phyloP scores from a whole-genome alignment of 192 early-diverging fungal genomes.

The Backusella sp. region DNA sequence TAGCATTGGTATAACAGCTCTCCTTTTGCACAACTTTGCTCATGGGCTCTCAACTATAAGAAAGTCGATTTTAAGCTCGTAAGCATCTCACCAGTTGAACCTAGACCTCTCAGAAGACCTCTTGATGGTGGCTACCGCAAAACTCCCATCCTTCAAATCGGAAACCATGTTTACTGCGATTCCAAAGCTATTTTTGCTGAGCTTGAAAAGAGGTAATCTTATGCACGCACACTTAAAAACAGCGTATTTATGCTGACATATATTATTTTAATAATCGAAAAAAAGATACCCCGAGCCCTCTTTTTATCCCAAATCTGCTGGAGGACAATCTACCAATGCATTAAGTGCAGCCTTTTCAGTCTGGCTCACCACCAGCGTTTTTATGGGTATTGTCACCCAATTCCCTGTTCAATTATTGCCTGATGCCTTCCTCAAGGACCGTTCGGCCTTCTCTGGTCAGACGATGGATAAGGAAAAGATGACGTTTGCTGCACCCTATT shows the following conservation, averaged over 20 bases:
- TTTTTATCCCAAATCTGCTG: constrained; percentile 14
- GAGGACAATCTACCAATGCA: constrained; percentile 3
- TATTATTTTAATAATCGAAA: neutral
- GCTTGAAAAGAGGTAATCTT: constrained; percentile 19
- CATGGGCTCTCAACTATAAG: constrained; percentile 30
- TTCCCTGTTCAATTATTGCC: constrained; percentile 1
- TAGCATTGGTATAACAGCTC: constrained; percentile 27
- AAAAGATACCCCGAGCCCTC: constrained; percentile 19
- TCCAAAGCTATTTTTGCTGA: constrained; percentile 24
- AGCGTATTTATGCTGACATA: neutral
- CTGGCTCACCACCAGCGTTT: constrained; percentile 13
- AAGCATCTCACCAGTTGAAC: constrained; percentile 12
- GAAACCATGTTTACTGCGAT: constrained; percentile 28
- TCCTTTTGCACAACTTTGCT: constrained; percentile 27
- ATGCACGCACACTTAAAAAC: neutral
- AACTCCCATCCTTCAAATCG: constrained; percentile 34
- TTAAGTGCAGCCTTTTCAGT: neutral
- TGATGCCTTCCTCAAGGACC: constrained; percentile 16
- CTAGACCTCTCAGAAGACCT: constrained; percentile 23
- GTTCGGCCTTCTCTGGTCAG: neutral
- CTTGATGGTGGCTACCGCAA: constrained; percentile 36
- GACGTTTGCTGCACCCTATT: neutral
- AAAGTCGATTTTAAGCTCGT: constrained; percentile 27
- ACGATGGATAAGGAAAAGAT: constrained; percentile 5
- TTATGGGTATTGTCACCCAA: constrained; percentile 13